Percentiles rank a stretch among this genome's conserved stretches.
Conservation (phyloP, 2,329 filamentous ascomycete species). For the Teratosphaeria nubilosa region DNA sequence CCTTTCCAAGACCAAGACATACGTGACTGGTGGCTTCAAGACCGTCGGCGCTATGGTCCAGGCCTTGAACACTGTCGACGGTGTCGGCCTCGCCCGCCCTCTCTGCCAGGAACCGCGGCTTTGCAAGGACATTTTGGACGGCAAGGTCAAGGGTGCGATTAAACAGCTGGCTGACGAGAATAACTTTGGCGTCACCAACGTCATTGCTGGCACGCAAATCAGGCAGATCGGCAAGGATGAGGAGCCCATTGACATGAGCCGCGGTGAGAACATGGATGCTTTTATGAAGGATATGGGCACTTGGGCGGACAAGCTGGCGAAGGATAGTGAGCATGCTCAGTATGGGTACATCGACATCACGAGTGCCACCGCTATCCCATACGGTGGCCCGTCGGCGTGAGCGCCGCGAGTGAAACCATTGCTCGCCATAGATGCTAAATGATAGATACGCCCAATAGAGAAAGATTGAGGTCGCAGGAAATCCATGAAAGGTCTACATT, state of each 20-base stretch:
- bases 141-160: conserved; percentile 40
- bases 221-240: conserved; percentile 45
- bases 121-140: conserved; percentile 36
- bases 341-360: conserved; percentile 39
- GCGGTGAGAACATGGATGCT: conserved; percentile 36
- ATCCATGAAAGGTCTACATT: too few relatives aligned
- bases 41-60: conserved; percentile 47
- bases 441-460: not conserved
- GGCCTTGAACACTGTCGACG: conserved; percentile 49
- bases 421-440: not conserved
- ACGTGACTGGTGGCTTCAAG: conserved; percentile 50
- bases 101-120: conserved; percentile 42
- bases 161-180: conserved; percentile 36
- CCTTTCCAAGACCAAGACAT: conserved; percentile 45
- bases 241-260: conserved; percentile 43
- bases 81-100: conserved; percentile 49
- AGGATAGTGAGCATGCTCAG: conserved; percentile 29
- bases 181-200: conserved; percentile 41
- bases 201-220: conserved; percentile 38
- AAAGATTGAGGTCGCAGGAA: too few relatives aligned
- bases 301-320: conserved; percentile 33
- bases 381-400: conserved; percentile 19
- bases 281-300: conserved; percentile 40
- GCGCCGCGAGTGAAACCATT: not conserved
- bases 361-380: conserved; percentile 28